Evolutionary conservation across 208 protist genomes (phyloP).

Genomic region (Acanthamoeba healyi): DNA sequence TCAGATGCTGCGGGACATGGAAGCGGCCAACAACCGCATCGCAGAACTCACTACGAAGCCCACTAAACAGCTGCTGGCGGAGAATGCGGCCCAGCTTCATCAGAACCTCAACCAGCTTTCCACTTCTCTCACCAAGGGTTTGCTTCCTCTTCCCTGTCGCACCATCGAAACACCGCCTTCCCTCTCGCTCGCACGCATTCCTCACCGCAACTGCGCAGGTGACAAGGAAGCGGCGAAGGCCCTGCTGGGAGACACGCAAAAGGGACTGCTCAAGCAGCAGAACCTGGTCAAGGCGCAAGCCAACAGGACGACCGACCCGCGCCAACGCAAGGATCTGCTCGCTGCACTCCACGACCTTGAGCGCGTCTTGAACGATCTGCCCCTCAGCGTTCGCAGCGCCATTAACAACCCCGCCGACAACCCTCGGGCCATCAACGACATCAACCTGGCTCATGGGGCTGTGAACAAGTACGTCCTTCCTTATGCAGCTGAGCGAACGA

Average conservation of each 20-base stretch:
- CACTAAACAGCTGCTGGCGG: conserved; percentile 33
- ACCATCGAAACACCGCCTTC: no score
- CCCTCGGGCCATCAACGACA: background rate
- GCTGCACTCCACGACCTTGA: conserved; percentile 60
- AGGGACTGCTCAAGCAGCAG: conserved; percentile 36
- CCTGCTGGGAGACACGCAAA: conserved; percentile 4
- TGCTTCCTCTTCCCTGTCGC: no score
- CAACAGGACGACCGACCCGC: conserved; percentile 6
- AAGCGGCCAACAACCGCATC: conserved; percentile 48
- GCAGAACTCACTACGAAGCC: conserved; percentile 43
- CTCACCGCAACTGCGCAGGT: background rate
- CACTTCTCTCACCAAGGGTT: background rate
- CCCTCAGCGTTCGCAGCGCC: background rate
- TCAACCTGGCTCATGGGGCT: conserved; percentile 1
- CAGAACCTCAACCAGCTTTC: background rate
- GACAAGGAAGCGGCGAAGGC: conserved; percentile 59
- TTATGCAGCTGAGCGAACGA: background rate
- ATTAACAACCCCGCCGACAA: conserved; percentile 54
- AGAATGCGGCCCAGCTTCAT: conserved; percentile 14
- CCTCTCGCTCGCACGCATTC: no score
- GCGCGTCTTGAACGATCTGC: background rate
- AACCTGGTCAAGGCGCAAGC: conserved; percentile 38
- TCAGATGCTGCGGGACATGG: conserved; percentile 25
- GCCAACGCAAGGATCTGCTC: background rate
- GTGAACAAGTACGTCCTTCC: background rate